phyloP scores from a whole-genome alignment of 2,329 filamentous ascomycete species.

The Fusarium udum region DNA sequence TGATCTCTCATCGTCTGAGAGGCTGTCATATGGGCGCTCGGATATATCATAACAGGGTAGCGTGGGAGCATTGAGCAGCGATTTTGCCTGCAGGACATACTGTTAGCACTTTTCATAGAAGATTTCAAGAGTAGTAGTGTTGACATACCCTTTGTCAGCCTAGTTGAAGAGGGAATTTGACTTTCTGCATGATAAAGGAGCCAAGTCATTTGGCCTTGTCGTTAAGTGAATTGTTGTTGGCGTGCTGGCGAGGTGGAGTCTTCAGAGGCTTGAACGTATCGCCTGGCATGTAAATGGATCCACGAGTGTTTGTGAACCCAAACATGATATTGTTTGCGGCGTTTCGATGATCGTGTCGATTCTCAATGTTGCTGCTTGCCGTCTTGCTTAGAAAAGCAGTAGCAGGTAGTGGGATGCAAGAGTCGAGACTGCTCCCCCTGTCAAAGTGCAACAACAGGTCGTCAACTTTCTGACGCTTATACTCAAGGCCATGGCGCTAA shows the following conservation, averaged over 20 bases:
- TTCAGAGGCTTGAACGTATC: neutral
- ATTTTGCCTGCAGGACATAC: slow-evolving; percentile 79
- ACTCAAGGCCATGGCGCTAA: neutral
- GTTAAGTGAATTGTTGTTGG: neutral
- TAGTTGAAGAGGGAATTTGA: no score
- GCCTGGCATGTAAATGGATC: neutral
- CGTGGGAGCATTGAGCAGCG: slow-evolving; percentile 92
- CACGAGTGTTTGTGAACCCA: rapidly evolving
- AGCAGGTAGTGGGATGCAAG: no score
- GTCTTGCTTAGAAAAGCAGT: neutral
- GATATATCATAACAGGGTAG: slow-evolving; percentile 68
- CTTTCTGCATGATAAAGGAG: no score
- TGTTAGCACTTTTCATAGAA: neutral
- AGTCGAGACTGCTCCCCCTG: neutral
- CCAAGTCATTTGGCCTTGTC: neutral
- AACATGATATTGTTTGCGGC: neutral
- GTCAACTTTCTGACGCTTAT: no score
- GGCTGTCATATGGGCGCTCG: neutral
- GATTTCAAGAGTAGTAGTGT: rapidly evolving
- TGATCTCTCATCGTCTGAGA: neutral
- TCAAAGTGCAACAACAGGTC: no score
- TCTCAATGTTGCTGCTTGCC: neutral
- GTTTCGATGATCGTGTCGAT: neutral
- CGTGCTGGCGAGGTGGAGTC: rapidly evolving
- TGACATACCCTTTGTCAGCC: slow-evolving; percentile 83